Evolutionary conservation across 1,139 yeast genomes (phyloP).

Genomic region (Suhomyces wounanorum): DNA sequence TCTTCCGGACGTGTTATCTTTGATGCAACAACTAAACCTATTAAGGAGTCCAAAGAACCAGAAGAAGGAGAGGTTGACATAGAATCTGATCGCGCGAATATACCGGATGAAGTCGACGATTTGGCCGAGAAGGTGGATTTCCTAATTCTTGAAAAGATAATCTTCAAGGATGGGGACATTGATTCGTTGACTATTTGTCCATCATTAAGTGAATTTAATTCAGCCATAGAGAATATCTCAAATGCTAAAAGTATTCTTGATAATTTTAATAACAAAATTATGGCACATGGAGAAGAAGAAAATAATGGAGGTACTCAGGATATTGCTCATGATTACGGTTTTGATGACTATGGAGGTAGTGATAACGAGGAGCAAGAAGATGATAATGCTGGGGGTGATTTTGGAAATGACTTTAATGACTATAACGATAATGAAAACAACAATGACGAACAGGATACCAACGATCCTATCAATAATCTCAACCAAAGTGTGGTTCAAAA

Average conservation of each 20-base stretch:
- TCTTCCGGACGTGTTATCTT: slow-evolving; percentile 61
- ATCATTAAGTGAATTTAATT: slow-evolving; percentile 56
- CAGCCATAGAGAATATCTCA: slow-evolving; percentile 59
- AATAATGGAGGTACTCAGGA: neutral
- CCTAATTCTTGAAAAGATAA: slow-evolving; percentile 23
- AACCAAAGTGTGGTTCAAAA: slow-evolving; percentile 29
- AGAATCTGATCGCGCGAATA: slow-evolving; percentile 13
- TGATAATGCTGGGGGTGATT: slow-evolving; percentile 19
- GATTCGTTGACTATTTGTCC: slow-evolving; percentile 58
- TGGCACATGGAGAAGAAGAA: slow-evolving; percentile 25
- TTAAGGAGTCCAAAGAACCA: slow-evolving; percentile 17
- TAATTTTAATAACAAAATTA: slow-evolving; percentile 27
- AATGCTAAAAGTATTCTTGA: slow-evolving; percentile 47
- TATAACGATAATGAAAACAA: slow-evolving; percentile 18
- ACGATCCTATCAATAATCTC: slow-evolving; percentile 24
- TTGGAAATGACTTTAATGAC: slow-evolving; percentile 18
- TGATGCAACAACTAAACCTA: slow-evolving; percentile 49
- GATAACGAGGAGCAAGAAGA: slow-evolving; percentile 16
- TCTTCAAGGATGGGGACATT: slow-evolving; percentile 35
- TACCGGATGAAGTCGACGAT: slow-evolving; percentile 15
- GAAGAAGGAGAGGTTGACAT: slow-evolving; percentile 13
- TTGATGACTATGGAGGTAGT: slow-evolving; percentile 27
- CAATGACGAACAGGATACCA: slow-evolving; percentile 19
- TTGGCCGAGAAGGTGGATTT: slow-evolving; percentile 18
- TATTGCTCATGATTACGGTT: slow-evolving; percentile 29